phyloP scores from a whole-genome alignment of 495 filamentous ascomycete species.

The Haplographium delicatum region DNA sequence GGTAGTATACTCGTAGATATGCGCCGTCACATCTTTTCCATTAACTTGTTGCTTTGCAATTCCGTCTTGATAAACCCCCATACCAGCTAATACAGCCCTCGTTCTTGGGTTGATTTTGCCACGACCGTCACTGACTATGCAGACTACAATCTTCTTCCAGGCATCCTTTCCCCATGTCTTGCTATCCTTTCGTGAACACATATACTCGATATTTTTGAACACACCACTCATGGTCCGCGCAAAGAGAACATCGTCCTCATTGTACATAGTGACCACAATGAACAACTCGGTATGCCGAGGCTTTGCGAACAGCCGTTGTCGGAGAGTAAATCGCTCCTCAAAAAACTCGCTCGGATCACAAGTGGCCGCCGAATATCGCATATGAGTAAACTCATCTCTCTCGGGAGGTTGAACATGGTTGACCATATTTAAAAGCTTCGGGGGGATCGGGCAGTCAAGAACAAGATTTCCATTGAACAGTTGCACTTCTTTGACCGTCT shows the following conservation, averaged over 20 bases:
- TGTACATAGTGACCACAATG: conserved; percentile 98
- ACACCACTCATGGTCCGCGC: conserved; percentile 96
- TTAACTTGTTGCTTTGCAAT: conserved; percentile 99
- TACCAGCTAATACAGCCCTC: conserved; percentile 79
- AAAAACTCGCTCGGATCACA: conserved; percentile 91
- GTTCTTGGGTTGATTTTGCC: conserved; percentile 96
- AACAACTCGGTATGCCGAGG: conserved; percentile 93
- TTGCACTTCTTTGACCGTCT: conserved; percentile 97
- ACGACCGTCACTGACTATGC: conserved; percentile 96
- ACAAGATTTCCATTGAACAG: conserved; percentile 96
- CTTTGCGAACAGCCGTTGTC: conserved; percentile 91
- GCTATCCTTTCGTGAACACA: conserved; percentile 84
- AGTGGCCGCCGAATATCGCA: conserved; percentile 95
- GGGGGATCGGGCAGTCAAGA: conserved; percentile 93
- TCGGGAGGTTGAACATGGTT: conserved; percentile 74
- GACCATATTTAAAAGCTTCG: conserved; percentile 77
- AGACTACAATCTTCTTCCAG: conserved; percentile 99
- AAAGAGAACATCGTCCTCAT: conserved; percentile 96
- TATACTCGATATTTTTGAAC: conserved; percentile 96
- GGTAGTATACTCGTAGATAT: conserved; percentile 99
- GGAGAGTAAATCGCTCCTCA: conserved; percentile 82
- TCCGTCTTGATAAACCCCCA: conserved; percentile 97
- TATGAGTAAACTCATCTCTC: conserved; percentile 97
- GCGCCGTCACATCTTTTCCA: conserved; percentile 92
- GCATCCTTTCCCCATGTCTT: conserved; percentile 98